Conservation (phyloP, 2,329 filamentous ascomycete genomes). For the Acarospora socialis region DNA sequence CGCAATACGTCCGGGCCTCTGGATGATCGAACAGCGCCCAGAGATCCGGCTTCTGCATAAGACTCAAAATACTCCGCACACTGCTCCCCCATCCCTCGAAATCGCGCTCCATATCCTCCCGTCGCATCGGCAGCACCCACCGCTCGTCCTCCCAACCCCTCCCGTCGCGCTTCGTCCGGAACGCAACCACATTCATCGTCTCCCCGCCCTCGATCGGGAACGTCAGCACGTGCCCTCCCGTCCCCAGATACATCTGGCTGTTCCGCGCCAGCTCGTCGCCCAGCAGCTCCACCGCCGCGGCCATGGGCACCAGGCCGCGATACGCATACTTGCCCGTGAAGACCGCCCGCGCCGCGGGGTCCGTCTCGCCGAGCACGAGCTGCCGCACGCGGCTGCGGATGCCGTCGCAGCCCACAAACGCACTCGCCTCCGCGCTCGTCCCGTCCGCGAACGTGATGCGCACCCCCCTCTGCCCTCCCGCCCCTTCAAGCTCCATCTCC, state of each 20-base stretch:
- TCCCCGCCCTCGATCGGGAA: slow-evolving; percentile 35
- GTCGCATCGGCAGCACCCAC: slow-evolving; percentile 27
- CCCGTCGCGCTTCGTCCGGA: slow-evolving; percentile 20
- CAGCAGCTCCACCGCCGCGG: slow-evolving; percentile 29
- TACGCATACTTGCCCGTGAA: slow-evolving; percentile 41
- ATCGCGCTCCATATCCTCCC: slow-evolving; percentile 24
- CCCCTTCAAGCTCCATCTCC: slow-evolving; percentile 15
- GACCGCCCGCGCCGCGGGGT: slow-evolving; percentile 29
- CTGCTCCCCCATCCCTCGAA: slow-evolving; percentile 25
- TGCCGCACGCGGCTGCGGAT: slow-evolving; percentile 35
- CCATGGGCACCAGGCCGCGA: slow-evolving; percentile 37
- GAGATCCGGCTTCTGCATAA: slow-evolving; percentile 33
- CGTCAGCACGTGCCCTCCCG: slow-evolving; percentile 32
- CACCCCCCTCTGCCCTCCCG: too few relatives aligned
- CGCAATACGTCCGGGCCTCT: slow-evolving; percentile 20
- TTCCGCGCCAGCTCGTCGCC: slow-evolving; percentile 30
- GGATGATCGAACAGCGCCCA: slow-evolving; percentile 37
- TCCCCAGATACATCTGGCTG: slow-evolving; percentile 22
- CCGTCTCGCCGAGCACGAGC: slow-evolving; percentile 28
- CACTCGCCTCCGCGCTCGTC: slow-evolving; percentile 25
- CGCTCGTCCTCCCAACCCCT: slow-evolving; percentile 24
- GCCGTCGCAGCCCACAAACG: slow-evolving; percentile 35
- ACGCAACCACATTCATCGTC: slow-evolving; percentile 34
- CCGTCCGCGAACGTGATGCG: slow-evolving; percentile 31
- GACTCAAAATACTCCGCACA: slow-evolving; percentile 22